Percentiles rank a stretch among this genome's conserved stretches.
These are phyloP conservation scores for Cutaneotrichosporon cyanovorans DNA, from an alignment of 1,284 basidiomycete species.

Conservation along the genomic window DNA sequence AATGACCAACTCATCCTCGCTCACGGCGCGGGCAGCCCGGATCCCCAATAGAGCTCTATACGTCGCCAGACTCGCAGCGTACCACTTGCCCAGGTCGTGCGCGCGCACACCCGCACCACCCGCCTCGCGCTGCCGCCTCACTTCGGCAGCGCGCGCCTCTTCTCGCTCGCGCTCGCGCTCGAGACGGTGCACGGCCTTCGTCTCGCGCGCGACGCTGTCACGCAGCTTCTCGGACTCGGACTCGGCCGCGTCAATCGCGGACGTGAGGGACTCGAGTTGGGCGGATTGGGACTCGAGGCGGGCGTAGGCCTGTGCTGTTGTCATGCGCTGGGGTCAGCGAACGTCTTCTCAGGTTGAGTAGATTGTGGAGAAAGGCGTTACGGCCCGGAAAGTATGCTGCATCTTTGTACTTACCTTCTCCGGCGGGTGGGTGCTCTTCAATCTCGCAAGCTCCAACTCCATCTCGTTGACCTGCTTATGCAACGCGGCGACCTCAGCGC, in stretches of 20 bases:
- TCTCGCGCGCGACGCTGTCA: conserved; percentile 52
- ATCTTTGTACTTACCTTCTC: conserved; percentile 38
- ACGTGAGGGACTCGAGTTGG: conserved; percentile 64
- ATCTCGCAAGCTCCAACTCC: conserved; percentile 63
- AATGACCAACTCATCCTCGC: conserved; percentile 66
- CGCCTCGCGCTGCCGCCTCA: conserved; percentile 48
- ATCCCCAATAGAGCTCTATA: conserved; percentile 60
- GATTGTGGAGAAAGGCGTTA: too few species aligned
- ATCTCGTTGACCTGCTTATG: conserved; percentile 71
- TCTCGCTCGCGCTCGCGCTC: conserved; percentile 59
- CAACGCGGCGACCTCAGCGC: conserved; percentile 54
- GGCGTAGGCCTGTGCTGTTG: conserved; percentile 60
- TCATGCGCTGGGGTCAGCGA: conserved; percentile 54
- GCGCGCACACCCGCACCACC: conserved; percentile 48
- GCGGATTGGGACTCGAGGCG: conserved; percentile 62
- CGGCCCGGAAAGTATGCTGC: not conserved
- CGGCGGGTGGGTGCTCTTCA: conserved; percentile 65
- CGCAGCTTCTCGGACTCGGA: conserved; percentile 53
- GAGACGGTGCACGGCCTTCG: conserved; percentile 56
- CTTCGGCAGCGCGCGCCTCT: conserved; percentile 58
- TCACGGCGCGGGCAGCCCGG: conserved; percentile 54
- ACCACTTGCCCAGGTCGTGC: conserved; percentile 47
- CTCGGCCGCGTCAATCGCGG: conserved; percentile 51
- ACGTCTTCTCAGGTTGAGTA: not conserved
- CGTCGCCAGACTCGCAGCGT: conserved; percentile 57